phyloP scores from a whole-genome alignment of 371 early-diverging fungal species.

The Dichotomocladium elegans region DNA sequence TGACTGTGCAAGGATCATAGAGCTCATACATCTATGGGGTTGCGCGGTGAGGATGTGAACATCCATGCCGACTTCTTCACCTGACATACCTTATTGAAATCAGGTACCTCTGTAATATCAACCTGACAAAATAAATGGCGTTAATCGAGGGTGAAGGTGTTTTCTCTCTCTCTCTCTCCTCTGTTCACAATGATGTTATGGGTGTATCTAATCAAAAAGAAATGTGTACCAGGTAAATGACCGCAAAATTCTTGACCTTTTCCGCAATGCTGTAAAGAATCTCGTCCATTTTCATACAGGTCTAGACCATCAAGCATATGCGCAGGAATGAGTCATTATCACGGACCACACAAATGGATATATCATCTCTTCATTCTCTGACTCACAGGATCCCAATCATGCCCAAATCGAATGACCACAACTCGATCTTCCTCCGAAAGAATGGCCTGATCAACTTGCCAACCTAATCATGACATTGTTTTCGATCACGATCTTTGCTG shows the following conservation, averaged over 20 bases:
- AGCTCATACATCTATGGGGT: constrained; percentile 84
- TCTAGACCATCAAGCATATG: constrained; percentile 12
- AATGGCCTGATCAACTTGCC: constrained; percentile 99
- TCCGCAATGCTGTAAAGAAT: constrained; percentile 89
- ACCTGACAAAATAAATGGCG: constrained; percentile 31
- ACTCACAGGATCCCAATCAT: constrained; percentile 85
- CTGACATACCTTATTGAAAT: constrained; percentile 77
- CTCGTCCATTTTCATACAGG: constrained; percentile 98
- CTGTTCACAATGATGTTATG: neutral
- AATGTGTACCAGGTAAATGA: constrained; percentile 74
- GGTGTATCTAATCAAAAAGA: neutral
- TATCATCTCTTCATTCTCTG: too few species aligned
- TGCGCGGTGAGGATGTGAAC: neutral
- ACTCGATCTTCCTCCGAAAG: constrained; percentile 96
- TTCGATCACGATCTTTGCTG: neutral
- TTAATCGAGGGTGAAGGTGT: too few species aligned
- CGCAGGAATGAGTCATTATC: too few species aligned
- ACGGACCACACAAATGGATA: too few species aligned
- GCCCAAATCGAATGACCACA: constrained; percentile 95
- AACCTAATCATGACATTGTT: constrained; percentile 50
- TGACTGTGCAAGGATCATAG: constrained; percentile 94
- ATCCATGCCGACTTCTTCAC: neutral
- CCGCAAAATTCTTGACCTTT: constrained; percentile 96
- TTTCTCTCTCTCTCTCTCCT: too few species aligned
- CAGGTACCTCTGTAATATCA: constrained; percentile 82